Evolutionary conservation across 2,329 filamentous ascomycete genomes (phyloP).

Genomic region (Scolecobasidium constrictum): DNA sequence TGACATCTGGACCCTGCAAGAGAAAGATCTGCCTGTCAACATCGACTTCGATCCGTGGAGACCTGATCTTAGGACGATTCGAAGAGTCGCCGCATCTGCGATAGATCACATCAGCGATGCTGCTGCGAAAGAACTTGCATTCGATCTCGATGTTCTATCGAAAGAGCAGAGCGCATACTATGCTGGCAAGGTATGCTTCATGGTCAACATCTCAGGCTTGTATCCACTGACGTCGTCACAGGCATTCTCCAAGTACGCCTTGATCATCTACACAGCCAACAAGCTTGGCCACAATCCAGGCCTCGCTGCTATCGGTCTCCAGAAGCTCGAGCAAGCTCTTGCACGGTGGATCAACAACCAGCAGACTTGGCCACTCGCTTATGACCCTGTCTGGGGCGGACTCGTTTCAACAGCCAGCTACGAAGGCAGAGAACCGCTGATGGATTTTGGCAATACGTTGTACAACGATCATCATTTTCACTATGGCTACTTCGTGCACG

Average conservation of each 20-base stretch:
- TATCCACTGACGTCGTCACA: neutral
- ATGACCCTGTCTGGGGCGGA: conserved; percentile 61
- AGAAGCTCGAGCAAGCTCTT: conserved; percentile 36
- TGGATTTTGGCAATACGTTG: conserved; percentile 82
- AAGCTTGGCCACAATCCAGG: conserved; percentile 42
- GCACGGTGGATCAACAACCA: conserved; percentile 34
- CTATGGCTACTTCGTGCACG: conserved; percentile 76
- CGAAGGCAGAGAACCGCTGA: conserved; percentile 45
- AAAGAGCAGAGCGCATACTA: conserved; percentile 83
- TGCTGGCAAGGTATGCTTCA: conserved; percentile 49
- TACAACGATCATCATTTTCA: conserved; percentile 63
- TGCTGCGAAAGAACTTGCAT: conserved; percentile 61
- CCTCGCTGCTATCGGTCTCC: conserved; percentile 36
- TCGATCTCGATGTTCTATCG: conserved; percentile 63
- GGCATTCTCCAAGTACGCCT: conserved; percentile 28
- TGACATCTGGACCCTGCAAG: conserved; percentile 51
- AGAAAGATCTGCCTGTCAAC: conserved; percentile 55
- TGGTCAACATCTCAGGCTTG: neutral
- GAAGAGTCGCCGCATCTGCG: conserved; percentile 33
- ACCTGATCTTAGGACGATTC: conserved; percentile 30
- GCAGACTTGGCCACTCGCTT: conserved; percentile 40
- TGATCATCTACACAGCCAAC: conserved; percentile 34
- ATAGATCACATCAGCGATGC: conserved; percentile 49
- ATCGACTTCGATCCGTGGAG: conserved; percentile 77
- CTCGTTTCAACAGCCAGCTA: conserved; percentile 70